A percentile compares a stretch with the other conserved stretches of the same genome.
phyloP scores from a whole-genome alignment of 2,329 filamentous ascomycete genomes.

The Talaromyces sp. region DNA sequence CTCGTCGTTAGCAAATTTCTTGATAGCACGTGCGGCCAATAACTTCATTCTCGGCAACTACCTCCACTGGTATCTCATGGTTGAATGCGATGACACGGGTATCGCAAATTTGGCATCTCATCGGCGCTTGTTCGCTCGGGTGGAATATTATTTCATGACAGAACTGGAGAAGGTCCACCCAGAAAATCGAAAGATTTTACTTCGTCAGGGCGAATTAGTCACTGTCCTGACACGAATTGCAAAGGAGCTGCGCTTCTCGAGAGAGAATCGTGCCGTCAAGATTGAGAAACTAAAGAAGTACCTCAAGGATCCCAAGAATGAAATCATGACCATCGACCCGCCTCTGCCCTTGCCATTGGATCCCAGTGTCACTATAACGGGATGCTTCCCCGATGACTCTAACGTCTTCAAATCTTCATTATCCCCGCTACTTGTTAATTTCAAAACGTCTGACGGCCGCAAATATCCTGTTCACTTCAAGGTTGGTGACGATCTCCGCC shows the following conservation, averaged over 20 bases:
- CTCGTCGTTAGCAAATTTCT: slow-evolving; percentile 82
- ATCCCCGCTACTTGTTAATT: slow-evolving; percentile 84
- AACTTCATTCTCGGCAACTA: slow-evolving; percentile 93
- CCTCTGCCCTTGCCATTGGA: slow-evolving; percentile 86
- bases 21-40: slow-evolving; percentile 79
- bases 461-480: slow-evolving; percentile 96
- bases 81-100: slow-evolving; percentile 84
- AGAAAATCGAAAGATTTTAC: slow-evolving; percentile 69
- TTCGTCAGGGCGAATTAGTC: slow-evolving; percentile 85
- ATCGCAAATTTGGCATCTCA: slow-evolving; percentile 70
- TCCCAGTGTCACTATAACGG: slow-evolving; percentile 72
- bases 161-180: slow-evolving; percentile 73
- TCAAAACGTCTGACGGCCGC: slow-evolving; percentile 71
- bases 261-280: slow-evolving; percentile 73
- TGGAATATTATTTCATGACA: slow-evolving; percentile 94
- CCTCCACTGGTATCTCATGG: slow-evolving; percentile 97
- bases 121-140: slow-evolving; percentile 82
- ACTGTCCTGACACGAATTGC: slow-evolving; percentile 84
- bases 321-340: slow-evolving; percentile 75
- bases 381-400: slow-evolving; percentile 77
- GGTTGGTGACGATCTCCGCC: slow-evolving; percentile 89
- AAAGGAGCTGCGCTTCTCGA: slow-evolving; percentile 77
- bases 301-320: slow-evolving; percentile 84
- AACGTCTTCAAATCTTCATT: slow-evolving; percentile 94
- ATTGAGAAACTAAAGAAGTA: slow-evolving; percentile 80